Conservation (phyloP, 106 monocot species). For the Platanthera zijinensis region DNA sequence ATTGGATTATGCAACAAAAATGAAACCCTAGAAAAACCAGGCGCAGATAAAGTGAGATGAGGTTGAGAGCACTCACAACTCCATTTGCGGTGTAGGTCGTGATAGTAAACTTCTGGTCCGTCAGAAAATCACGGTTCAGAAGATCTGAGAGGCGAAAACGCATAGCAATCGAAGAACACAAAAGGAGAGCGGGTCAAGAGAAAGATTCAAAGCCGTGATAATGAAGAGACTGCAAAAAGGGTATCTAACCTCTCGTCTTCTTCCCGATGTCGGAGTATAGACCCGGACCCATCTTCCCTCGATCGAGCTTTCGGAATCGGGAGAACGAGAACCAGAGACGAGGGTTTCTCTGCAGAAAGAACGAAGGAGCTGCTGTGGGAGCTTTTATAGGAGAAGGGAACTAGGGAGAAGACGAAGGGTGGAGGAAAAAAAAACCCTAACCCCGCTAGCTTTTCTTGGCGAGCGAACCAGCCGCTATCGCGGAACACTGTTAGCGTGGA, state of each 20-base stretch:
- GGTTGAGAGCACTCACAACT: conserved; percentile 35
- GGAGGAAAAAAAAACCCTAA: too few species aligned
- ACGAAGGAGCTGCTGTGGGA: too few species aligned
- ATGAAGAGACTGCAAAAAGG: not conserved
- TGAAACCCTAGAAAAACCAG: too few species aligned
- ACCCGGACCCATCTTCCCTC: conserved; percentile 42
- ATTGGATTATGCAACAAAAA: too few species aligned
- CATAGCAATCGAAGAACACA: not conserved
- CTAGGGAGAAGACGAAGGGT: too few species aligned
- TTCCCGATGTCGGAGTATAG: conserved; percentile 74
- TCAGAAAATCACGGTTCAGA: conserved; percentile 55
- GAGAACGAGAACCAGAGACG: too few species aligned
- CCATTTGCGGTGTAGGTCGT: conserved; percentile 51
- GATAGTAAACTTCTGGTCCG: conserved; percentile 67
- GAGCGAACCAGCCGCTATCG: too few species aligned
- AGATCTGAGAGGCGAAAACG: conserved; percentile 35
- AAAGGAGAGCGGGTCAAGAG: not conserved
- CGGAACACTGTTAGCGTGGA: too few species aligned
- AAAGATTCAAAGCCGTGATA: not conserved
- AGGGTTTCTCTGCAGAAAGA: too few species aligned
- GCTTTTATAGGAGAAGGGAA: too few species aligned
- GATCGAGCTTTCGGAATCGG: not conserved
- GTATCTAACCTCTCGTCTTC: conserved; percentile 51
- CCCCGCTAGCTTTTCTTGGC: too few species aligned
- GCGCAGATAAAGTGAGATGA: too few species aligned